Conservation (phyloP, 257 asterid genomes). For the Solanum habrochaites region DNA sequence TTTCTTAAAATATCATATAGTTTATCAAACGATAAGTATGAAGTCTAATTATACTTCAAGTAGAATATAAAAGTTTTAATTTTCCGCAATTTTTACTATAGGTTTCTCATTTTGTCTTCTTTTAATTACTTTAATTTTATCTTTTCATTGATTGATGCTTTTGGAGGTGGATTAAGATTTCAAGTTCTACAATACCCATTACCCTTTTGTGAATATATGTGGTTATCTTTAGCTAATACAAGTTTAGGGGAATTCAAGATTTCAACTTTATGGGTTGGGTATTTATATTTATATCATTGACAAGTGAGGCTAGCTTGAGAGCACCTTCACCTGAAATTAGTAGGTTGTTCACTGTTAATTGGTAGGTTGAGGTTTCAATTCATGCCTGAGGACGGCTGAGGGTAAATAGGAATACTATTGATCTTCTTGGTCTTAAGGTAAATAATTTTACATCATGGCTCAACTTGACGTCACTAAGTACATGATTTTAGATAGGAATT, state of each 20-base stretch:
- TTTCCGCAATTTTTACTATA: neutral
- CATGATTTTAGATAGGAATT: neutral
- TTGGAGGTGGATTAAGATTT: neutral
- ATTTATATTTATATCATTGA: neutral
- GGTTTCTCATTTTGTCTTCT: slow-evolving; percentile 16
- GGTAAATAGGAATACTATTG: neutral
- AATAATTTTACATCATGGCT: neutral
- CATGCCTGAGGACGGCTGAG: no score
- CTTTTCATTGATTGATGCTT: neutral
- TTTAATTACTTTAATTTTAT: neutral
- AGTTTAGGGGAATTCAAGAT: neutral
- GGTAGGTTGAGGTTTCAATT: neutral
- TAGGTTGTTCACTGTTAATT: neutral
- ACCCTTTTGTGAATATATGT: neutral
- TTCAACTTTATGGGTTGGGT: neutral
- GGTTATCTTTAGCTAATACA: neutral
- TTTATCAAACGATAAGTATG: no score
- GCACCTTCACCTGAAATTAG: neutral
- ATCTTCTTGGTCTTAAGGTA: neutral
- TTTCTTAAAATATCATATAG: no score
- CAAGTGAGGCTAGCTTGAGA: neutral
- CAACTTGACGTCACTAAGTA: neutral
- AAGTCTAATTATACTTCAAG: no score
- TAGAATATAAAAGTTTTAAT: no score
- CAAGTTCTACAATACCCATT: neutral